Conservation (phyloP, 78 protist species). For the Diacronema lutheri region DNA sequence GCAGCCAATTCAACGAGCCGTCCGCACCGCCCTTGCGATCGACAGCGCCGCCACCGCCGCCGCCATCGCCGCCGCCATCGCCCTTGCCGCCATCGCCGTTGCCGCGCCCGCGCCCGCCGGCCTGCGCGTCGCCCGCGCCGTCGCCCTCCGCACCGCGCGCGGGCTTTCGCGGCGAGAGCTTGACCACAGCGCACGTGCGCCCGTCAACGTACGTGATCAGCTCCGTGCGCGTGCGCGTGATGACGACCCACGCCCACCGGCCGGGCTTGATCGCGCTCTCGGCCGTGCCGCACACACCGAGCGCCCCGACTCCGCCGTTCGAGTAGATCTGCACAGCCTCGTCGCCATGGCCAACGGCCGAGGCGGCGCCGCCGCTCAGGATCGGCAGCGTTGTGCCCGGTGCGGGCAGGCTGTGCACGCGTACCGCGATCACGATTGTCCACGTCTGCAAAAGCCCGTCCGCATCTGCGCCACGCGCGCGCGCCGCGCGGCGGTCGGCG, state of each 20-base stretch:
- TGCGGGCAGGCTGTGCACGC: neutral
- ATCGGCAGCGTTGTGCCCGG: neutral
- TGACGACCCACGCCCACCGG: conserved; percentile 18
- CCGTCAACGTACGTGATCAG: conserved; percentile 16
- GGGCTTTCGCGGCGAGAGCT: neutral
- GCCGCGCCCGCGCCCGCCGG: neutral
- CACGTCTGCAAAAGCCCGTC: neutral
- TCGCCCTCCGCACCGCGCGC: neutral
- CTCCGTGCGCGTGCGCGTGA: neutral
- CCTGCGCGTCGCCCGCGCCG: neutral
- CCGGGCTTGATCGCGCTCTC: neutral
- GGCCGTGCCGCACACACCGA: neutral
- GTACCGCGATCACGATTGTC: neutral
- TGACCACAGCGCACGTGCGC: neutral
- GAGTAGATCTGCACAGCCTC: neutral
- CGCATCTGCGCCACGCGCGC: too few relatives aligned
- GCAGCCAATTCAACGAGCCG: too few relatives aligned
- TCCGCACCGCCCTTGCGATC: neutral
- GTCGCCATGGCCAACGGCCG: neutral
- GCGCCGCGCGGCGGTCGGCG: too few relatives aligned
- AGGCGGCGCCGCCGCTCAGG: neutral
- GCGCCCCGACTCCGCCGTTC: conserved; percentile 38
- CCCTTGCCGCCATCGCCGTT: too few relatives aligned
- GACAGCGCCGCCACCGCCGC: neutral
- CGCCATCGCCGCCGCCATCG: too few relatives aligned